Evolutionary conservation across 2,329 filamentous ascomycete genomes (phyloP), one percentile per base, ranked within the genome.

Genomic region (Aspergillus sp.): DNA sequence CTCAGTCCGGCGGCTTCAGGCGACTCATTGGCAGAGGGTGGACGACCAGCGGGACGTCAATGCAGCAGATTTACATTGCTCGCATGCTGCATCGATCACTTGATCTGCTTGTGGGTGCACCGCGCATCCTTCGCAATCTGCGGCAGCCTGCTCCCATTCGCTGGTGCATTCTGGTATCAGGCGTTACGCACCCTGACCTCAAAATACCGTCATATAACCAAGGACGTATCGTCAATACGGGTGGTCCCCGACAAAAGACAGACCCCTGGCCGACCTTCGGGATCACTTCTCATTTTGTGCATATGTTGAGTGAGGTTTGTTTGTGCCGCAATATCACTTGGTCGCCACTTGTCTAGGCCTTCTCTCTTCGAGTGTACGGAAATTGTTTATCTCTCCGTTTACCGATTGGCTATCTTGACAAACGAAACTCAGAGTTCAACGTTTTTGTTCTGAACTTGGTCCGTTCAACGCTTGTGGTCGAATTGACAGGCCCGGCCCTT

Each of bases 41-140:
- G 52, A 56, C 31, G 40, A 50, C 40, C 53, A 65, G 62, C 64
- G 63, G 65, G 62, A 68, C 62, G 62, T 60, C 51, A 59, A 64
- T 66, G 68, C 64, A 64, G 62, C 56, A 61, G 63, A 68, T 65
- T 62, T 66, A 64, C 68, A 67, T 71, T 71, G 72, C 74, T 80
- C 82, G 84, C 84, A 86, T 86, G 73, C 70, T 67, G 70, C 79
- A 79, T 73, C 75, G 75, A 77, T 86, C 84, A 87, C 83, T 86
- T 86, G 84, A 87, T 81, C 72, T 72, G 61, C 60, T 62, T 64
- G 68, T 37, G 35, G 35, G 15, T 37, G 35, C 35, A 15, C 40
- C 41, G 49, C 41, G 49, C 58, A 57, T 55, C 62, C 52, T 50
- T 56, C 52, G 56, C 60, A 58, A 54, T 57, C 47, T 45, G 47